Evolutionary conservation across 1,284 basidiomycete species (phyloP), one percentile per base, ranked within the genome.

Genomic region (Ceratobasidium sp.): DNA sequence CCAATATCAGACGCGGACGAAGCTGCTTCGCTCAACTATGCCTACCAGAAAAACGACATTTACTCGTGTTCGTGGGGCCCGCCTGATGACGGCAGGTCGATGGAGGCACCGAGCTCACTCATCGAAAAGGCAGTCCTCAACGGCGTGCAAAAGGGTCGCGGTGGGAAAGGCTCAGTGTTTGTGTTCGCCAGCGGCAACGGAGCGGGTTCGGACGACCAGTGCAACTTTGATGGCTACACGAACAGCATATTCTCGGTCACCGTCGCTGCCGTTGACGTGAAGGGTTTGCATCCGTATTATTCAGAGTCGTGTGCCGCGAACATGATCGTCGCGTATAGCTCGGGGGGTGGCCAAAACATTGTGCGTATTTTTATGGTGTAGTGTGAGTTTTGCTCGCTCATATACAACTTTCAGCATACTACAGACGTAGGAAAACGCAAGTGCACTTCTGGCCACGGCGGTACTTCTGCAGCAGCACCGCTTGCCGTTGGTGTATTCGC

Each of bases 201-300:
- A 26, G 97, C 94, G 28, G 87, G 88, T 2, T 86, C 86, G 64
- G 94, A 92, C 36, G 97, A 99, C 79, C 97, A 99, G 82, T 99
- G 97, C 84, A 99, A 99, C 81, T 99, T 99, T 80, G 97, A 99
- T 77, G 97, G 97, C 5, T 99, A 99, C 81, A 99, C 97, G 39
- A 99, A 99, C 80, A 94, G 92, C 76, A 97, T 98, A 76, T 98
- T 96, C 82, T 95, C 92, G 4, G 90, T 99, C 70, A 99, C 97
- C 0, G 94, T 99, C 34, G 92, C 95, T 9, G 94, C 97, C 0
- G 86, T 98, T 72, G 97, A 99, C 79, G 88, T 92, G 79, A 92
- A 93, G 78, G 97, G 96, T 10, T 82, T 94, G 48, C 97, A 98
- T 79, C 97, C 97, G 5, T 96, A 93, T 79, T 99, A 99, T 78